These are phyloP conservation scores for Pythium sukuiense DNA, from an alignment of 352 stramenopile species.

Conservation along the genomic window DNA sequence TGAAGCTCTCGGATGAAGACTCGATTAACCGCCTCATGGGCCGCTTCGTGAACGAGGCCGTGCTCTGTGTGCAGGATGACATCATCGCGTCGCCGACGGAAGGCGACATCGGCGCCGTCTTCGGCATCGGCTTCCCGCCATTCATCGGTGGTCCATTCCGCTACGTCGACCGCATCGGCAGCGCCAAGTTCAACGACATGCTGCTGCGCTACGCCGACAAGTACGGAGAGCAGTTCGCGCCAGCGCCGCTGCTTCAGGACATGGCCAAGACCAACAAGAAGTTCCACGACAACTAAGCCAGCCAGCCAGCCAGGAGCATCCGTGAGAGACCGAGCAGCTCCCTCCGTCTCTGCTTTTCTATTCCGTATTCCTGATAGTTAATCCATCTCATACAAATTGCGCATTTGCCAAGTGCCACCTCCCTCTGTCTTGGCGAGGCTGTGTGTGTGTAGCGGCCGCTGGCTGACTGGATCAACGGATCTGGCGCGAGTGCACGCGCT, in stretches of 20 bases:
- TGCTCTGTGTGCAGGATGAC: conserved; percentile 96
- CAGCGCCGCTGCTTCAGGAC: conserved; percentile 95
- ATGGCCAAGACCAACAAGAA: conserved; percentile 97
- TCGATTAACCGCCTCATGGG: conserved; percentile 94
- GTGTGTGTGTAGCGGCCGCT: neutral
- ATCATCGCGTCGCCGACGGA: conserved; percentile 97
- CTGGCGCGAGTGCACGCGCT: conserved; percentile 55
- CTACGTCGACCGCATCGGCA: conserved; percentile 94
- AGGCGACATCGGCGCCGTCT: conserved; percentile 98
- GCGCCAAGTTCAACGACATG: conserved; percentile 93
- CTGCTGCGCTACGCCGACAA: conserved; percentile 95
- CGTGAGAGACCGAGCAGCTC: neutral
- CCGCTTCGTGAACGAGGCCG: conserved; percentile 97
- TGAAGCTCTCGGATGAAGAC: conserved; percentile 82
- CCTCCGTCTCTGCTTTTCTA: neutral
- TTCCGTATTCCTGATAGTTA: neutral
- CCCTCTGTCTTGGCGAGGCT: neutral
- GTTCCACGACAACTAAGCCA: conserved; percentile 94
- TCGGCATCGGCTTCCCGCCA: conserved; percentile 97
- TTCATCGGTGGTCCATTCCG: conserved; percentile 97
- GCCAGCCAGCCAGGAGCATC: conserved; percentile 1
- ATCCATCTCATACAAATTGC: neutral
- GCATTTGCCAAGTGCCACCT: neutral
- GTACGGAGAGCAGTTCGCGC: conserved; percentile 96
- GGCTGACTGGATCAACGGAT: conserved; percentile 19